These are phyloP conservation scores for Phytophthora hibernalis DNA, from an alignment of 352 stramenopile genomes.

Conservation along the genomic window DNA sequence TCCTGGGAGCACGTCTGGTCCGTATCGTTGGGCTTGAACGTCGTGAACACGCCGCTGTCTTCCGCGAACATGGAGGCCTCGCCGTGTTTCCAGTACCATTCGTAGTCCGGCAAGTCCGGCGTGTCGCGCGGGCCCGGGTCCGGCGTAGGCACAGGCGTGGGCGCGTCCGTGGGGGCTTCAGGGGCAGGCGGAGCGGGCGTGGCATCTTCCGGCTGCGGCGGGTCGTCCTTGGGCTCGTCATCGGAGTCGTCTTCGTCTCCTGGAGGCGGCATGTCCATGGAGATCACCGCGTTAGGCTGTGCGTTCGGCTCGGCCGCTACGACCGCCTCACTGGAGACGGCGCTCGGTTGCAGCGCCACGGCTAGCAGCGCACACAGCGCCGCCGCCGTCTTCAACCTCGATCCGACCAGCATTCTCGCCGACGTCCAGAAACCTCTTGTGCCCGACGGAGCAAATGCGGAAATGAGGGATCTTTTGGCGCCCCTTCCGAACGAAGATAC, in stretches of 20 bases:
- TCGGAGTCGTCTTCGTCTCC: conserved; percentile 10
- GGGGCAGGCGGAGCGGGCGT: conserved; percentile 10
- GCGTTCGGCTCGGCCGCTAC: background rate
- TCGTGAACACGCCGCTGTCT: conserved; percentile 57
- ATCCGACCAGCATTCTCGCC: conserved; percentile 34
- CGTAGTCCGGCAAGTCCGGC: conserved; percentile 33
- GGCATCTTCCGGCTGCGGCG: background rate
- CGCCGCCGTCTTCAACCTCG: conserved; percentile 24
- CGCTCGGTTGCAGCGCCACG: conserved; percentile 23
- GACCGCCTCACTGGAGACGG: conserved; percentile 5
- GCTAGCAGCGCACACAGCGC: conserved; percentile 33
- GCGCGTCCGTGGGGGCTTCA: conserved; percentile 6
- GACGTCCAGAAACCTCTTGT: conserved; percentile 9
- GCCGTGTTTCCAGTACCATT: conserved; percentile 79
- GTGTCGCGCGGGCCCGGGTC: conserved; percentile 30
- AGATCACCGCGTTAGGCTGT: conserved; percentile 7
- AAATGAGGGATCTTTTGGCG: conserved; percentile 36
- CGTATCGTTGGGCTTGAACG: conserved; percentile 71
- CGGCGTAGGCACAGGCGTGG: conserved; percentile 1
- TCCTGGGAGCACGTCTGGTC: conserved; percentile 76
- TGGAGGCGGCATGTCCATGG: conserved; percentile 16
- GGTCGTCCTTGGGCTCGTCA: conserved; percentile 15
- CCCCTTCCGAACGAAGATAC: conserved; percentile 21
- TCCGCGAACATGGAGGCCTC: conserved; percentile 58
- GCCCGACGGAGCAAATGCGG: conserved; percentile 22